Evolutionary conservation across 768 basidiomycete species (phyloP).

Genomic region (Termitomyces sp.): DNA sequence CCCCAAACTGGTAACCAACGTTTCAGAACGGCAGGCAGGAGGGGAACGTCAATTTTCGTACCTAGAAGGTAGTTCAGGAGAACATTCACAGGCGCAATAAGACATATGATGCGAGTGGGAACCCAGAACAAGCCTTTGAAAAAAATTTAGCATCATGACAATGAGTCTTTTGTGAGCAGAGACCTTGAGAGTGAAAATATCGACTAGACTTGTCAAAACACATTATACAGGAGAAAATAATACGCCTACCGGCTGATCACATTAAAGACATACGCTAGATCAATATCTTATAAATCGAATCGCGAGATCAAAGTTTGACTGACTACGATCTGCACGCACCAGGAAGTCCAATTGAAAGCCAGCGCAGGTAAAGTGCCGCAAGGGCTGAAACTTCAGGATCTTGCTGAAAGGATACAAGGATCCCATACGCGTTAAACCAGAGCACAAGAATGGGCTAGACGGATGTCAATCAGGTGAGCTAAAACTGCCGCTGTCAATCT

Average conservation of each 20-base stretch:
- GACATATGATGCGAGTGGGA: conserved; percentile 78
- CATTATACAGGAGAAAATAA: not conserved
- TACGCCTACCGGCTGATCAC: conserved; percentile 40
- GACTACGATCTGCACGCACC: conserved; percentile 26
- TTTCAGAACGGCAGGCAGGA: not conserved
- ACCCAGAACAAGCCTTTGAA: conserved; percentile 71
- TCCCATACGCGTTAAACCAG: conserved; percentile 81
- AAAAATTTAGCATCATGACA: not conserved
- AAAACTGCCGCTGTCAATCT: not conserved
- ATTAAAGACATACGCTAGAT: conserved; percentile 46
- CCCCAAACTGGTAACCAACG: conserved; percentile 66
- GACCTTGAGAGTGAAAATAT: conserved; percentile 84
- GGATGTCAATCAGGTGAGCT: conserved; percentile 30
- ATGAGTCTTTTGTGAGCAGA: not conserved
- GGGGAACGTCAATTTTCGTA: not conserved
- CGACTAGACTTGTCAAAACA: conserved; percentile 36
- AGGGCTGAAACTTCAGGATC: conserved; percentile 80
- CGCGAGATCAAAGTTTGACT: not conserved
- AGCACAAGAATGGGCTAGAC: conserved; percentile 53
- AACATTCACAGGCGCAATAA: conserved; percentile 83
- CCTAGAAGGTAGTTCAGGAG: conserved; percentile 73
- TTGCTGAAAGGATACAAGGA: conserved; percentile 74
- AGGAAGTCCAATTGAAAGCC: conserved; percentile 74
- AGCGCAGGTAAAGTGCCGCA: conserved; percentile 74
- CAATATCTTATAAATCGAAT: conserved; percentile 3